These are phyloP conservation scores for Tolypocladium paradoxum DNA, from an alignment of 2,329 filamentous ascomycete genomes.

Conservation along the genomic window DNA sequence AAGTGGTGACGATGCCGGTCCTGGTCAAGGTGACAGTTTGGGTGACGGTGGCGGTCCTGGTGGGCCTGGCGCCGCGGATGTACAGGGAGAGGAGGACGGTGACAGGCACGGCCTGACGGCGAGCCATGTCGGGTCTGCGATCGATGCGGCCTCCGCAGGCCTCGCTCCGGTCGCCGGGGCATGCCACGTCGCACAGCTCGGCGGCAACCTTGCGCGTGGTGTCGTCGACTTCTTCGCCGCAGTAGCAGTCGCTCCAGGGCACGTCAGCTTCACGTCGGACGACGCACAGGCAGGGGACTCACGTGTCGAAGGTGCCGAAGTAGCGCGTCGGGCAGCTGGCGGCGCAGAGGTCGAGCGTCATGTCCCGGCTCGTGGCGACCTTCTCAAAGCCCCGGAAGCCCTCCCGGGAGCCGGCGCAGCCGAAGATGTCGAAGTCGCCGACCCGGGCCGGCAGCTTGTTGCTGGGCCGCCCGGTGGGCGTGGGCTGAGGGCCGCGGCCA, in stretches of 20 bases:
- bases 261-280: not conserved
- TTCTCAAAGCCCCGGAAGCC: slow-evolving; percentile 14
- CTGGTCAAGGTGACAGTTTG: not conserved
- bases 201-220: slow-evolving; percentile 4
- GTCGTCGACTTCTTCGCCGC: slow-evolving; percentile 10
- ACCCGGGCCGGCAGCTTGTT: slow-evolving; percentile 8
- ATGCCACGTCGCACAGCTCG: slow-evolving; percentile 14
- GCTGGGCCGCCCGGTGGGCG: no score
- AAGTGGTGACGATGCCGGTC: slow-evolving; percentile 16
- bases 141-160: slow-evolving; percentile 14
- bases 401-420: slow-evolving; percentile 12
- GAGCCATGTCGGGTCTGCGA: not conserved
- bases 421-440: slow-evolving; percentile 12
- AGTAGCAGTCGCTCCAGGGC: slow-evolving; percentile 18
- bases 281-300: slow-evolving; percentile 2
- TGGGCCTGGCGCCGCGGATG: slow-evolving; percentile 1
- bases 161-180: slow-evolving; percentile 14
- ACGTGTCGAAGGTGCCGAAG: slow-evolving; percentile 16
- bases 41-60: not conserved
- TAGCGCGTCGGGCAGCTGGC: slow-evolving; percentile 11
- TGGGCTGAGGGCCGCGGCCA: slow-evolving; percentile 9
- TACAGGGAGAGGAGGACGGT: slow-evolving; percentile 11
- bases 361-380: slow-evolving; percentile 3
- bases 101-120: slow-evolving; percentile 6
- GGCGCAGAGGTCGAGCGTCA: slow-evolving; percentile 16